Percentiles rank a stretch among this genome's conserved stretches.
phyloP scores from a whole-genome alignment of 2,329 filamentous ascomycete genomes.

The Didymella pomorum region DNA sequence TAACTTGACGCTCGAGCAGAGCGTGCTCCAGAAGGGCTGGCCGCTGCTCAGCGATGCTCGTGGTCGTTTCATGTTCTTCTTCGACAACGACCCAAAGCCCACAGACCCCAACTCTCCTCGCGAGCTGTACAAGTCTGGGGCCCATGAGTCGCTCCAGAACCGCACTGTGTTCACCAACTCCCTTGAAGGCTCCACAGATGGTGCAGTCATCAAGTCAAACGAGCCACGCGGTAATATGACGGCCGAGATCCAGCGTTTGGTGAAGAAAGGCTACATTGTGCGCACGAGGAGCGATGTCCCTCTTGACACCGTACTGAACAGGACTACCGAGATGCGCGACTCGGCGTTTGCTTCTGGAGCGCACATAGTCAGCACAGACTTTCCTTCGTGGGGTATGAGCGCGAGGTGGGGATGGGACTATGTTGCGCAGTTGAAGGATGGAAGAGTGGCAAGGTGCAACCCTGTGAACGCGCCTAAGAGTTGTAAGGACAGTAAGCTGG shows the following conservation, averaged over 20 bases:
- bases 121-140: conserved; percentile 50
- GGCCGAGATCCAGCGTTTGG: conserved; percentile 55
- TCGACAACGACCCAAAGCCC: conserved; percentile 58
- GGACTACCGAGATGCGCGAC: conserved; percentile 55
- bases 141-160: conserved; percentile 52
- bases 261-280: conserved; percentile 59
- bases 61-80: conserved; percentile 60
- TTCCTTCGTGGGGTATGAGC: conserved; percentile 57
- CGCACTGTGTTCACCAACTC: conserved; percentile 61
- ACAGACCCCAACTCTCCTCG: conserved; percentile 42
- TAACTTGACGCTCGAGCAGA: conserved; percentile 56
- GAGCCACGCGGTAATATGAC: conserved; percentile 50
- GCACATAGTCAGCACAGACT: conserved; percentile 61
- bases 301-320: conserved; percentile 53
- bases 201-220: conserved; percentile 61
- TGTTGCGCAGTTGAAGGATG: conserved; percentile 45
- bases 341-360: conserved; percentile 57
- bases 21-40: conserved; percentile 59
- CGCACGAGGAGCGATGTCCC: conserved; percentile 59
- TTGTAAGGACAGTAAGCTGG: conserved; percentile 40
- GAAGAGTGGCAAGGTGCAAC: conserved; percentile 49
- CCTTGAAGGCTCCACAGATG: conserved; percentile 55
- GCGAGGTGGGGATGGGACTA: conserved; percentile 59
- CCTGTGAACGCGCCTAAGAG: conserved; percentile 48
- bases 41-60: conserved; percentile 56